Base-by-base conservation (phyloP, 306 rosid species). In the Citrullus colocynthis region DNA sequence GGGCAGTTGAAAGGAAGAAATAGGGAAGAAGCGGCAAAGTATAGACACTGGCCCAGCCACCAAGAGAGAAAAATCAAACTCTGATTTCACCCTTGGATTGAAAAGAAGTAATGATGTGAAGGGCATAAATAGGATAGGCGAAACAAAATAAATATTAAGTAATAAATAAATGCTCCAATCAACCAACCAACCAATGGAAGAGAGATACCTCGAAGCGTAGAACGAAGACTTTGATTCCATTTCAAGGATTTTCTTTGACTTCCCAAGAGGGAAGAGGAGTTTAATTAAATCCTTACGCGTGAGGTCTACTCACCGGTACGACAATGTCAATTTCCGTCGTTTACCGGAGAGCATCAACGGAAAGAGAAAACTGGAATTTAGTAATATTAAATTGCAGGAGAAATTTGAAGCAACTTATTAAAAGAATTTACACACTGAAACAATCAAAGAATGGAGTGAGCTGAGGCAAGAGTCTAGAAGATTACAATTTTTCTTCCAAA, bases 21-120 rank as follows among this genome's bases (percentile, higher is more conserved):
- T 81, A 80, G 84, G 82, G 78, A 85, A 81, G 8, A 88, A 81
- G 79, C 58, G 54, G 58, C 73, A 81, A 87, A 80, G 63, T 49
- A 72, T 21, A 78, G 80, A 60, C 67, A 83, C 13, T 76, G 45
- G 59, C 2, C 36, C 76, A 39, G 61, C 18, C 41, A 28, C 9
- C 42, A 73, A 61, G n/a, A 14, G 56, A 52, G 70, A 51, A 63
- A 37, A 85, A 75, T 14, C 74, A 75, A 24, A 74, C 41, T 17
- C 42, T n/a, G 5, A 7, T 49, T 45, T 39, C 51, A 71, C 48
- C 45, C 69, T 48, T 24, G 77, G 82, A 63, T 74, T 10, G 63
- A 79, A 70, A 44, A 34, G 76, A 65, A 84, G 76, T 65, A 64
- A 67, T 74, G 18, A 57, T 12, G n/a, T 13, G 51, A 24, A 24